phyloP scores from a whole-genome alignment of 179 eudicot genomes.

The Heliamphora pulchella region DNA sequence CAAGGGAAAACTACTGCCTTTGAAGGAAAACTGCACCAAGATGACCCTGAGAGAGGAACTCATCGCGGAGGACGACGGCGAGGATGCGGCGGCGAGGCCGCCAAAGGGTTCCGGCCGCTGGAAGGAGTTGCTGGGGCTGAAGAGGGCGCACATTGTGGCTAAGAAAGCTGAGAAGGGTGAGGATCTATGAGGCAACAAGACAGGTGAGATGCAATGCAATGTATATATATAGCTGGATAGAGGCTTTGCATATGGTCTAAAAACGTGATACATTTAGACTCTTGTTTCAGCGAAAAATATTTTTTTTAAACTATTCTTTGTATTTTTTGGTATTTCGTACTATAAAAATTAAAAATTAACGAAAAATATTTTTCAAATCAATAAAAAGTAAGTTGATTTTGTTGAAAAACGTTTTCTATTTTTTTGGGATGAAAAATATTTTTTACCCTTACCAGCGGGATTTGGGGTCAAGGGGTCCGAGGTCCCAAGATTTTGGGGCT shows the following conservation, averaged over 20 bases:
- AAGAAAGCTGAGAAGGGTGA: conserved; percentile 23
- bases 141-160: conserved; percentile 25
- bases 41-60: conserved; percentile 40
- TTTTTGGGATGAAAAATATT: too few species aligned
- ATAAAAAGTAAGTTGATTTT: too few species aligned
- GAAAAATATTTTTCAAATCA: too few species aligned
- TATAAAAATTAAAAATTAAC: too few species aligned
- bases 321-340: too few species aligned
- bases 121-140: conserved; percentile 37
- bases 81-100: conserved; percentile 20
- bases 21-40: conserved; percentile 28
- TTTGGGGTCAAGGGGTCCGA: too few species aligned
- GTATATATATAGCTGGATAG: neutral
- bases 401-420: too few species aligned
- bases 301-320: too few species aligned
- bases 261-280: neutral
- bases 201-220: conserved; percentile 15
- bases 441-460: too few species aligned
- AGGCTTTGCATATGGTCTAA: too few species aligned
- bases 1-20: conserved; percentile 39
- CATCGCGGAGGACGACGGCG: conserved; percentile 28
- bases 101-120: conserved; percentile 34
- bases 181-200: conserved; percentile 12
- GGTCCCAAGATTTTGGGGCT: too few species aligned
- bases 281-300: neutral